phyloP scores from a whole-genome alignment of 768 basidiomycete genomes.

The Xerocomellus dryophilus region DNA sequence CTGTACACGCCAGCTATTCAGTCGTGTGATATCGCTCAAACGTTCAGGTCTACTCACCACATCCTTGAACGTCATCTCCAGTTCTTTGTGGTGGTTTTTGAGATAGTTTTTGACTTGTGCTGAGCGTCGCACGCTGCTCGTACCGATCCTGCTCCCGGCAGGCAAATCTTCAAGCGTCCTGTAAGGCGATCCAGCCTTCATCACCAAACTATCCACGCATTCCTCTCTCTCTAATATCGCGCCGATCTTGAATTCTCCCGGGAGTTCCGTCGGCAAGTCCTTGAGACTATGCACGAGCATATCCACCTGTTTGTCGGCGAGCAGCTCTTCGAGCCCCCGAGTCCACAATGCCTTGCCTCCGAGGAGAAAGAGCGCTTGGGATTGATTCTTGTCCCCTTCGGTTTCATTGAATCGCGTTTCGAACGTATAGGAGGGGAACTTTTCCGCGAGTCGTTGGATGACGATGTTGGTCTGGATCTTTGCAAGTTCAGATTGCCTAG shows the following conservation, averaged over 20 bases:
- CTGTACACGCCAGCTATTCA: slow-evolving; percentile 35
- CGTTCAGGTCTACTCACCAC: slow-evolving; percentile 57
- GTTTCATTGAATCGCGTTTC: slow-evolving; percentile 64
- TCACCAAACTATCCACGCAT: slow-evolving; percentile 84
- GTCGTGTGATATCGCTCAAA: not conserved
- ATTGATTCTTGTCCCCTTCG: slow-evolving; percentile 85
- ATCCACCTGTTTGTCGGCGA: slow-evolving; percentile 72
- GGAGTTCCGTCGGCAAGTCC: slow-evolving; percentile 87
- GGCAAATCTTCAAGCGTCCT: slow-evolving; percentile 80
- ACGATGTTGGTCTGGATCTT: slow-evolving; percentile 87
- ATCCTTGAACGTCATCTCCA: slow-evolving; percentile 69
- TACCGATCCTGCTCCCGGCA: slow-evolving; percentile 87
- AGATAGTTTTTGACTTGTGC: slow-evolving; percentile 83
- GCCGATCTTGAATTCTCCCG: slow-evolving; percentile 79
- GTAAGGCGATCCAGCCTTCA: slow-evolving; percentile 70
- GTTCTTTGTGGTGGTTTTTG: slow-evolving; percentile 43
- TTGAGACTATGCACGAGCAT: slow-evolving; percentile 92
- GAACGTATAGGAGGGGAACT: slow-evolving; percentile 51
- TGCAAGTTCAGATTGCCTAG: slow-evolving; percentile 84
- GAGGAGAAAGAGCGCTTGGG: slow-evolving; percentile 80
- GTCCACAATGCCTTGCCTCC: slow-evolving; percentile 97
- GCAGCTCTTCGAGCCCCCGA: slow-evolving; percentile 86
- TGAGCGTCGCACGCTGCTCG: slow-evolving; percentile 88
- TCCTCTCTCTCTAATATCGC: slow-evolving; percentile 86
- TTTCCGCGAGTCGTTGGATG: slow-evolving; percentile 54